Percentiles rank a stretch among this genome's conserved stretches.
Evolutionary conservation across 2,329 filamentous ascomycete species (phyloP).

Genomic region (Aspergillus uvarum): DNA sequence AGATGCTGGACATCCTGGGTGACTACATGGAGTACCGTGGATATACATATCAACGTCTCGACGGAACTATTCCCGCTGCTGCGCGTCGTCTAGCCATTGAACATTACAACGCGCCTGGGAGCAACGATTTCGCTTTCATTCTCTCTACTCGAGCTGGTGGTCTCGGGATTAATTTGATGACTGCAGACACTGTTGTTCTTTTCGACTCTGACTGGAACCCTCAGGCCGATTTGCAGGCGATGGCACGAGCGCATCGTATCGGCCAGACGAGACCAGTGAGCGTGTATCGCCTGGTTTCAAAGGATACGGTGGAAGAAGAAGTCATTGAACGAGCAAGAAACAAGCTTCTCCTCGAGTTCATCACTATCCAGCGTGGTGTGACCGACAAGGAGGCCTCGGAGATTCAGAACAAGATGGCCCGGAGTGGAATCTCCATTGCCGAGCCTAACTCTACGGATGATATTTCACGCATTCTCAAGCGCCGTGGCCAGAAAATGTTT

Average conservation of each 20-base stretch:
- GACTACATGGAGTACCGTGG: constrained; percentile 91
- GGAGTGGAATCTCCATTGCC: constrained; percentile 59
- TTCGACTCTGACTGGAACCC: constrained; percentile 98
- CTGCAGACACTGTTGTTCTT: constrained; percentile 93
- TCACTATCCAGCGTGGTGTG: constrained; percentile 94
- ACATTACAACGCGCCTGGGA: constrained; percentile 96
- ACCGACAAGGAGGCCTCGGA: constrained; percentile 90
- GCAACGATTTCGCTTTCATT: constrained; percentile 93
- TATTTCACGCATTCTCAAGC: constrained; percentile 94
- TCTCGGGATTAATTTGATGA: constrained; percentile 98
- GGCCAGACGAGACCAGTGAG: constrained; percentile 95
- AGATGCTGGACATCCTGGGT: constrained; percentile 93
- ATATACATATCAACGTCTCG: constrained; percentile 92
- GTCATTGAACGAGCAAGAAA: constrained; percentile 94
- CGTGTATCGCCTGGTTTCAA: constrained; percentile 93
- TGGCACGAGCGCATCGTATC: constrained; percentile 97
- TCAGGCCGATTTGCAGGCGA: constrained; percentile 94
- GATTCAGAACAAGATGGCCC: constrained; percentile 73
- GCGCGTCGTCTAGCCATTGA: constrained; percentile 92
- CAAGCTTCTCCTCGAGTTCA: constrained; percentile 94
- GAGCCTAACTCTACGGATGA: constrained; percentile 91
- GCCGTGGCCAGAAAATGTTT: constrained; percentile 98
- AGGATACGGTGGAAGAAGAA: constrained; percentile 97
- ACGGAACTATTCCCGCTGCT: constrained; percentile 88
- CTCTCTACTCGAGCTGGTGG: constrained; percentile 94